phyloP scores from a whole-genome alignment of 78 protist genomes.

The Thecamonas trahens region DNA sequence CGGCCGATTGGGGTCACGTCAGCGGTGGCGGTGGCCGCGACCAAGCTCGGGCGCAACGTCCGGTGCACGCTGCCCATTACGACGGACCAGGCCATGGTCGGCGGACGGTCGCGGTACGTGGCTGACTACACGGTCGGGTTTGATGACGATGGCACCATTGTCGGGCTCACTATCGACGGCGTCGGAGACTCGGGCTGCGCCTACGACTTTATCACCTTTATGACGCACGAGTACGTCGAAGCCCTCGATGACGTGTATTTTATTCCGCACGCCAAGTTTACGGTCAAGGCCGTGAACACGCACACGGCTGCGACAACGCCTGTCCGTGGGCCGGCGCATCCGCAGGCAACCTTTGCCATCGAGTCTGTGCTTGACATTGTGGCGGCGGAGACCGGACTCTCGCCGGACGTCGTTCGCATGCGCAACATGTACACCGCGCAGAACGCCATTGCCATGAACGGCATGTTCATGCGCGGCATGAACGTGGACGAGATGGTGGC shows the following conservation, averaged over 20 bases:
- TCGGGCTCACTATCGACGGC: background rate
- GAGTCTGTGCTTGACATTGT: background rate
- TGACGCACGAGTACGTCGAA: conserved; percentile 18
- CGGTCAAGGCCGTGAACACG: background rate
- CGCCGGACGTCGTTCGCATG: background rate
- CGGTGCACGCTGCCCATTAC: conserved; percentile 3
- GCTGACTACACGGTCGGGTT: conserved; percentile 29
- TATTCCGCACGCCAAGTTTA: background rate
- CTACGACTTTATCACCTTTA: conserved; percentile 33
- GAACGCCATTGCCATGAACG: background rate
- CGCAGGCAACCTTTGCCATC: background rate
- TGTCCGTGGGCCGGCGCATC: background rate
- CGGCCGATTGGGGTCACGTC: conserved; percentile 13
- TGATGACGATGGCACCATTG: conserved; percentile 19
- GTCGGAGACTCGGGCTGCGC: conserved; percentile 43
- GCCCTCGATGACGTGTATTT: background rate
- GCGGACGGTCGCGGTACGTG: conserved; percentile 19
- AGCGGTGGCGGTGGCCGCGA: conserved; percentile 51
- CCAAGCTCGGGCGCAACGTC: conserved; percentile 16
- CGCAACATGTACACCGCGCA: background rate
- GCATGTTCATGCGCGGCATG: background rate
- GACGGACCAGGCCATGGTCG: conserved; percentile 32
- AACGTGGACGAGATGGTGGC: too few relatives aligned
- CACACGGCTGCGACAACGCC: background rate
- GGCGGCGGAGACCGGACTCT: background rate